Percentiles rank a stretch among this genome's conserved stretches.
phyloP scores from a whole-genome alignment of 306 rosid genomes.

The Vachellia collinsii region DNA sequence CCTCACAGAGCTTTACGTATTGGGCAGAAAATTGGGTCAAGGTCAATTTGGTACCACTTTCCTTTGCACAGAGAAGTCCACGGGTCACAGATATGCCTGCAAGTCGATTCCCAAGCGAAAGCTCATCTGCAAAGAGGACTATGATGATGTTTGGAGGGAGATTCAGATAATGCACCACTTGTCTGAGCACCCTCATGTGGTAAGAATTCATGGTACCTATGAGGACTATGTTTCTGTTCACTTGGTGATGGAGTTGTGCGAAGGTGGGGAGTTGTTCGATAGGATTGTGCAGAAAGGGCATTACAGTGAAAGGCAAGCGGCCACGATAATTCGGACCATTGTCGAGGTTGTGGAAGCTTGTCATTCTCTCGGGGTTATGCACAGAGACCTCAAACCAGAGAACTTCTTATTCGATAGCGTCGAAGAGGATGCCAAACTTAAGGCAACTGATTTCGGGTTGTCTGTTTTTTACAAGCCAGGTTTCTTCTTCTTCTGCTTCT shows the following conservation, averaged over 20 bases:
- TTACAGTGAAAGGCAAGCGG: slow-evolving; percentile 59
- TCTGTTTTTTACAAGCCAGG: slow-evolving; percentile 63
- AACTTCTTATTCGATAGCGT: slow-evolving; percentile 55
- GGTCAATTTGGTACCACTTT: slow-evolving; percentile 64
- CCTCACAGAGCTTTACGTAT: slow-evolving; percentile 44
- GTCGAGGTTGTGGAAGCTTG: slow-evolving; percentile 59
- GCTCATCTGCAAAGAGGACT: slow-evolving; percentile 51
- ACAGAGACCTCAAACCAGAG: slow-evolving; percentile 65
- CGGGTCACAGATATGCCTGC: slow-evolving; percentile 52
- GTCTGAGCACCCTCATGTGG: slow-evolving; percentile 52
- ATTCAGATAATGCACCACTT: slow-evolving; percentile 71
- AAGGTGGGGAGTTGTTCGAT: slow-evolving; percentile 59
- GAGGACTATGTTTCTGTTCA: slow-evolving; percentile 51
- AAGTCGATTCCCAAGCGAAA: slow-evolving; percentile 58
- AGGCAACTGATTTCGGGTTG: slow-evolving; percentile 61
- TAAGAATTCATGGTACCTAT: slow-evolving; percentile 53
- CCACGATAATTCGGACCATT: slow-evolving; percentile 49
- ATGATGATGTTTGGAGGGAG: slow-evolving; percentile 66
- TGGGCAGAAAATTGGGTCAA: slow-evolving; percentile 53
- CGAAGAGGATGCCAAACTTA: slow-evolving; percentile 59
- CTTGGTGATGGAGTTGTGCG: slow-evolving; percentile 64
- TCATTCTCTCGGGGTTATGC: slow-evolving; percentile 64
- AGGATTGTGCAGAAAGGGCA: slow-evolving; percentile 59
- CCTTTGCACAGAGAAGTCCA: slow-evolving; percentile 52
- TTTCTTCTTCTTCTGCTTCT: background rate